A percentile compares a stretch with the other conserved stretches of the same genome.
Conservation (phyloP, 805 yeast species). For the Pichia paraexigua region DNA sequence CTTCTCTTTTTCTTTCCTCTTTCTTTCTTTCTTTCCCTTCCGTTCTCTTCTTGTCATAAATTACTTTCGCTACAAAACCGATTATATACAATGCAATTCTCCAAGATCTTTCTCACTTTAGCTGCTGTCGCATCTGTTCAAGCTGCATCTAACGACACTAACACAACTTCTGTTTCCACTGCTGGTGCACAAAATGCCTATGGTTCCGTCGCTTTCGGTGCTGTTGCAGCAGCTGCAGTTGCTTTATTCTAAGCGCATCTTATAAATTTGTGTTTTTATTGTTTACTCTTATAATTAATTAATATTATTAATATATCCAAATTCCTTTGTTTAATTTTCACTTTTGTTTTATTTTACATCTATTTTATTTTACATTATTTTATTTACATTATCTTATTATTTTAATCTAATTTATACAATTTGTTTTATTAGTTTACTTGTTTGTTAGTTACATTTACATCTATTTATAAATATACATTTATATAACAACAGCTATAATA, state of each 20-base stretch:
- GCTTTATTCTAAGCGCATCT: conserved; percentile 29
- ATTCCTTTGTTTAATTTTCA: background rate
- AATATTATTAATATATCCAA: background rate
- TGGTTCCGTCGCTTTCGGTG: conserved; percentile 74
- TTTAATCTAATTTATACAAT: too few relatives aligned
- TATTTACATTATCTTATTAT: too few relatives aligned
- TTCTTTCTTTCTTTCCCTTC: background rate
- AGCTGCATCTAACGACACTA: conserved; percentile 42
- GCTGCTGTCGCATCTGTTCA: conserved; percentile 64
- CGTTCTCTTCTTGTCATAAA: background rate
- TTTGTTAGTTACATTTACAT: background rate
- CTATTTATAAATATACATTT: background rate
- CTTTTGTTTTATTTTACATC: background rate
- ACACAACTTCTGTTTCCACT: conserved; percentile 33
- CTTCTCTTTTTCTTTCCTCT: conserved; percentile 1
- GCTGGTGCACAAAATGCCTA: conserved; percentile 34
- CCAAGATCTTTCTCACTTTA: conserved; percentile 56
- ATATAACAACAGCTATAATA: background rate
- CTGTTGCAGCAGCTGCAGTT: conserved; percentile 79
- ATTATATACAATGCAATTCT: conserved; percentile 56
- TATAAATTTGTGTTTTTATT: background rate
- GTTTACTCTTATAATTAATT: background rate
- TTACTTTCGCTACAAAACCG: background rate
- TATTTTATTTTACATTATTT: too few relatives aligned
- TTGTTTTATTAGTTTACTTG: background rate